Base-by-base conservation (phyloP, 1,284 basidiomycete species). In the Ganoderma leucocontextum region DNA sequence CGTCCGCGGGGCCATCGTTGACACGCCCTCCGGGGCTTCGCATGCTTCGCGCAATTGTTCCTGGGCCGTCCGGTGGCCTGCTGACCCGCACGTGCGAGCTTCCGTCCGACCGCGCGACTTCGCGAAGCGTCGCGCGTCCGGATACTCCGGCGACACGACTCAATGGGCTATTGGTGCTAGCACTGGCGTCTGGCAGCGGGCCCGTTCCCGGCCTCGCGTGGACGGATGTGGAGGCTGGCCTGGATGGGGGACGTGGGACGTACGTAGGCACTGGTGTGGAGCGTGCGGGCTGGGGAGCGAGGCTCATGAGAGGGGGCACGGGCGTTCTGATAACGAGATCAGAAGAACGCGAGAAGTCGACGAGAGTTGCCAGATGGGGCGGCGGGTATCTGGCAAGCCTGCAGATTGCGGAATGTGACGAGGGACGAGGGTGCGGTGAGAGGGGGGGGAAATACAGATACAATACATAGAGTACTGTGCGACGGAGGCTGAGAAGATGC, bases 241-340 rank as follows among this genome's bases (percentile, higher is more conserved):
- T 55, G 52, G 52, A 17, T 9, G 52, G 15, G 29, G 33, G 52
- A 35, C 22, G 22, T 22, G 22, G 47, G 47, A 42, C 41, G 22
- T 49, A 10, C 10, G 10, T 22, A 29, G 29, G 29, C 29, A n/a
- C 10, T 8, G n/a, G 7, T 9, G 47, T 9, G n/a, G 47, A 22
- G n/a, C 47, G 47, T 49, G n/a, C 9, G 22, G 47, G 52, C 9
- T 6, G 35, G 29, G 17, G 55, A 36, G 19, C 19, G 44, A 15
- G 44, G 29, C 29, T 29, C 29, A 8, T 4, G 29, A 19, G 29
- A 35, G 33, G 33, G 35, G 35, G 1, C n/a, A 22, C 55, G 55
- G 55, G 55, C 55, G 55, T 58, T 38, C 12, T 58, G 55, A 58
- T 58, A 58, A 58, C 55, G 55, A 22, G 55, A 58, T 58, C 55